Evolutionary conservation across 2,329 filamentous ascomycete species (phyloP).

Genomic region (Alternaria viburni): DNA sequence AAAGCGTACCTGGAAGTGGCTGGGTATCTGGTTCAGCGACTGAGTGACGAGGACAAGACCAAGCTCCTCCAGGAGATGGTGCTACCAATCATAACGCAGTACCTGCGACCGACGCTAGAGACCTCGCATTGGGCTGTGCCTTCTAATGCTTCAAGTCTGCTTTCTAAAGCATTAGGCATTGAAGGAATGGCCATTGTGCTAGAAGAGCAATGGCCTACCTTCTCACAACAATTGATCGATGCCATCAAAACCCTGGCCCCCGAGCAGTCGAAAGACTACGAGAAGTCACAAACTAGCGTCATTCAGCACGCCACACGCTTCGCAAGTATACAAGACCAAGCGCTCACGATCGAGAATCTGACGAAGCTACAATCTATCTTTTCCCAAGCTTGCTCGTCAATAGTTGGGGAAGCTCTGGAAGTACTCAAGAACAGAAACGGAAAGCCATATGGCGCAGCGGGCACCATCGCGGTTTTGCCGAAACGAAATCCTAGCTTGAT

Average conservation of each 20-base stretch:
- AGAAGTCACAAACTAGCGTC: slow-evolving; percentile 72
- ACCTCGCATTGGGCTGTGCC: slow-evolving; percentile 60
- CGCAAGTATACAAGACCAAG: slow-evolving; percentile 59
- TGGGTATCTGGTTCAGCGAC: slow-evolving; percentile 52
- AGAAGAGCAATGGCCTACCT: slow-evolving; percentile 64
- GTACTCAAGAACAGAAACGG: slow-evolving; percentile 63
- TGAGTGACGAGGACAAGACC: slow-evolving; percentile 53
- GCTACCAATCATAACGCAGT: slow-evolving; percentile 61
- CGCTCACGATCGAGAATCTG: slow-evolving; percentile 12
- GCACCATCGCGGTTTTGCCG: slow-evolving; percentile 61
- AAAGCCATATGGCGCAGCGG: slow-evolving; percentile 70
- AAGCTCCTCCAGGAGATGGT: slow-evolving; percentile 57
- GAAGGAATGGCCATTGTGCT: slow-evolving; percentile 58
- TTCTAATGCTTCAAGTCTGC: slow-evolving; percentile 47
- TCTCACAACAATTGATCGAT: slow-evolving; percentile 68
- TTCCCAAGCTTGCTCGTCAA: slow-evolving; percentile 47
- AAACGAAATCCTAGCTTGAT: slow-evolving; percentile 52
- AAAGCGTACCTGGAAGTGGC: slow-evolving; percentile 73
- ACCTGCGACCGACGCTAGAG: slow-evolving; percentile 57
- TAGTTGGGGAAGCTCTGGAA: slow-evolving; percentile 58
- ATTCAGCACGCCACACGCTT: slow-evolving; percentile 70
- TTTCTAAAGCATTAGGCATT: slow-evolving; percentile 51
- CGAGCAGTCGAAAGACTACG: slow-evolving; percentile 79
- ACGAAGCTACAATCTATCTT: slow-evolving; percentile 22
- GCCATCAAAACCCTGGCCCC: slow-evolving; percentile 77